Evolutionary conservation across 1,284 basidiomycete genomes (phyloP).

Genomic region (Ceratobasidium sp.): DNA sequence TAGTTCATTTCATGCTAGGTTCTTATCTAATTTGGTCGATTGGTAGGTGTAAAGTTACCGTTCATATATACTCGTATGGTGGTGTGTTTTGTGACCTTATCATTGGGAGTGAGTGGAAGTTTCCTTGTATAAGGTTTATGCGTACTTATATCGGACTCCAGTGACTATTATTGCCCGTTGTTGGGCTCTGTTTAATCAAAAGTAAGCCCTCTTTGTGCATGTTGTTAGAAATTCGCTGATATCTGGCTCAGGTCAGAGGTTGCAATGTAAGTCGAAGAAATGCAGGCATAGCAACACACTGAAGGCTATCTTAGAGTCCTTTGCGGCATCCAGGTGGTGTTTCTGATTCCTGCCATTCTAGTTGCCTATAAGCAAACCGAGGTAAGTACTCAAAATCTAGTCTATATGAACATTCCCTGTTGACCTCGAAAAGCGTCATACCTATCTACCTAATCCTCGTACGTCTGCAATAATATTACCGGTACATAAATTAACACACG

Average conservation of each 20-base stretch:
- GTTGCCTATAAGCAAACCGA: background rate
- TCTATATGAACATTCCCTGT: background rate
- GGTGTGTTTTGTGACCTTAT: background rate
- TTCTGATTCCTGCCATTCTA: background rate
- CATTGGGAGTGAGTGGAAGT: background rate
- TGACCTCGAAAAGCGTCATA: background rate
- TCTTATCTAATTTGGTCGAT: background rate
- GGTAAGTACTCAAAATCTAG: background rate
- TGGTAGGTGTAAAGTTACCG: background rate
- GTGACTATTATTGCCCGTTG: background rate
- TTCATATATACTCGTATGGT: background rate
- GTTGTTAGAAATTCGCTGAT: background rate
- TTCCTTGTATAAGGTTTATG: background rate
- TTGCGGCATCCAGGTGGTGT: background rate
- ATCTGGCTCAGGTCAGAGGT: background rate
- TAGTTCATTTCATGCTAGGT: background rate
- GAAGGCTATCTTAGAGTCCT: background rate
- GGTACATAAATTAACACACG: no score
- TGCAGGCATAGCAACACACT: no score
- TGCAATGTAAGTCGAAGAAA: background rate
- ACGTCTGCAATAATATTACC: background rate
- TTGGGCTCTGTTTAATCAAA: constrained; percentile 11
- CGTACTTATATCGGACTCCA: background rate
- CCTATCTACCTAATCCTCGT: constrained; percentile 4
- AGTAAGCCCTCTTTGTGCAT: background rate